These are phyloP conservation scores for Gynandropsis gynandra DNA, from an alignment of 345 rosid species.

Conservation along the genomic window DNA sequence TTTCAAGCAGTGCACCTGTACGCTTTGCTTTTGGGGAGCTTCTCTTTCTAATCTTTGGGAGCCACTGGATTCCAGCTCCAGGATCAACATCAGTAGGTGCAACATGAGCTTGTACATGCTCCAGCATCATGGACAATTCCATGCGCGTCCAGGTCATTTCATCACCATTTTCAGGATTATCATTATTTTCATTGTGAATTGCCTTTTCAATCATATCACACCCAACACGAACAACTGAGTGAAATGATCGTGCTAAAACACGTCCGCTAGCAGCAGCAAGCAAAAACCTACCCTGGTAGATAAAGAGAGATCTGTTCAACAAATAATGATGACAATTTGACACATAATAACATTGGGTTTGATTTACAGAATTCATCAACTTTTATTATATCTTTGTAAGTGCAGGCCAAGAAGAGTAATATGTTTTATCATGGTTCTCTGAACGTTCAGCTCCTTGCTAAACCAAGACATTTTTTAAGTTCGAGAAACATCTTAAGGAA, in stretches of 20 bases:
- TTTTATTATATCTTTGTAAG: background rate
- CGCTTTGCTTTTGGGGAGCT: constrained; percentile 91
- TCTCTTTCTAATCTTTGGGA: constrained; percentile 63
- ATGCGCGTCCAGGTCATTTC: constrained; percentile 88
- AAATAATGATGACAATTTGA: constrained; percentile 8
- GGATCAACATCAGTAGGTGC: constrained; percentile 99
- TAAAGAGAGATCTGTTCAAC: constrained; percentile 4
- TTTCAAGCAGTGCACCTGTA: constrained; percentile 93
- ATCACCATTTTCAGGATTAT: constrained; percentile 61
- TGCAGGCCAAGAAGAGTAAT: background rate
- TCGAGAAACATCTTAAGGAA: background rate
- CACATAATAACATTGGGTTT: background rate
- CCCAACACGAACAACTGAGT: constrained; percentile 79
- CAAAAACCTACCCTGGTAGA: constrained; percentile 85
- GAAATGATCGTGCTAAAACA: constrained; percentile 85
- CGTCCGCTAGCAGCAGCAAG: constrained; percentile 97
- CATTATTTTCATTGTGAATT: constrained; percentile 46
- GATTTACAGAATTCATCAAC: background rate
- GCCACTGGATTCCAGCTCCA: constrained; percentile 99
- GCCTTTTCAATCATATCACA: constrained; percentile 76
- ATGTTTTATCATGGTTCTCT: background rate
- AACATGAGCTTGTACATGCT: constrained; percentile 97
- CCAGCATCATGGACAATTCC: constrained; percentile 95
- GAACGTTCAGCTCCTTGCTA: background rate
- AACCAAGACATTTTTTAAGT: background rate